A percentile compares a stretch with the other conserved stretches of the same genome.
Evolutionary conservation across 2,329 filamentous ascomycete genomes (phyloP).

Genomic region (Beauveria australis): DNA sequence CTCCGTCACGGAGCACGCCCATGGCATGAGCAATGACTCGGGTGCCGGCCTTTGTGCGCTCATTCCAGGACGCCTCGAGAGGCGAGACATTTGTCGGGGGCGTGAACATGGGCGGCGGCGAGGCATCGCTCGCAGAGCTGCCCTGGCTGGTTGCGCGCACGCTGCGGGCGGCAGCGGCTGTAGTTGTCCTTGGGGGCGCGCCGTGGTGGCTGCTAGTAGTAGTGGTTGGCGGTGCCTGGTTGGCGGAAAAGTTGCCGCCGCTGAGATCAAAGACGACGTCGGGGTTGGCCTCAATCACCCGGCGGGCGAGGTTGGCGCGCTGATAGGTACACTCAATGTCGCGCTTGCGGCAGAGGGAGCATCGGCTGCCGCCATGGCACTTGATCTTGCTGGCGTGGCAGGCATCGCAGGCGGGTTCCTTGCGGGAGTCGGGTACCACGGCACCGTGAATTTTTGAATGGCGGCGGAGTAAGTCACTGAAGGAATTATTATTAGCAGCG

Average conservation of each 20-base stretch:
- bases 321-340: conserved; percentile 30
- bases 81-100: not conserved
- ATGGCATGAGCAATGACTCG: conserved; percentile 6
- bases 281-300: conserved; percentile 4
- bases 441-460: conserved; percentile 28
- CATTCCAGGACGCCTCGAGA: not conserved
- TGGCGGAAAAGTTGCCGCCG: conserved; percentile 6
- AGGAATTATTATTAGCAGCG: not conserved
- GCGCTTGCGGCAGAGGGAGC: conserved; percentile 31
- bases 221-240: not conserved
- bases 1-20: not conserved
- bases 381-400: conserved; percentile 39
- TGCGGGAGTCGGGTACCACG: conserved; percentile 23
- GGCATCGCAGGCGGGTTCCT: conserved; percentile 32
- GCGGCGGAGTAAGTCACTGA: conserved; percentile 30
- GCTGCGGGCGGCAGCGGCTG: not conserved
- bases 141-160: not conserved
- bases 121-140: not conserved
- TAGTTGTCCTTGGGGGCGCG: not conserved
- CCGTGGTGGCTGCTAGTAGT: not conserved
- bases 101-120: not conserved
- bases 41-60: conserved; percentile 1
- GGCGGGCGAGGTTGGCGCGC: conserved; percentile 13
- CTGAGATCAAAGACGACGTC: conserved; percentile 5
- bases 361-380: conserved; percentile 32